Evolutionary conservation across 495 filamentous ascomycete genomes (phyloP).

Genomic region (Aspergillus sclerotioniger): DNA sequence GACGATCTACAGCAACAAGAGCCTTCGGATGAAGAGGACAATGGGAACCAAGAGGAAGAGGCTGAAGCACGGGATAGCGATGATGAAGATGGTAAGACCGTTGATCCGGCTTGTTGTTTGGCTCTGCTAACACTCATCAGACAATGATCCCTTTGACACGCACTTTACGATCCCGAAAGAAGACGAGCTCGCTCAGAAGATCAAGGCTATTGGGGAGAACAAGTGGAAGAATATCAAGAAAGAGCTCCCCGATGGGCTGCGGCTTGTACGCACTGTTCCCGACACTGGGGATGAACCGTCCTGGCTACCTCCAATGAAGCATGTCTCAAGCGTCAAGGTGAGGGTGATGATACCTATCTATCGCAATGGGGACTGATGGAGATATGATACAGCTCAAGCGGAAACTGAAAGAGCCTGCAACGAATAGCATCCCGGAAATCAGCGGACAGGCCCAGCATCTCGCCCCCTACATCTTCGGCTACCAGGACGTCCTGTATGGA

Average conservation of each 20-base stretch:
- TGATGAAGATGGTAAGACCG: slow-evolving; percentile 33
- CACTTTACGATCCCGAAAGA: slow-evolving; percentile 71
- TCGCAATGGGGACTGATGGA: background rate
- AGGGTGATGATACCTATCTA: slow-evolving; percentile 2
- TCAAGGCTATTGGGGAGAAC: slow-evolving; percentile 52
- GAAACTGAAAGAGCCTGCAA: slow-evolving; percentile 38
- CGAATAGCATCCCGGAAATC: slow-evolving; percentile 34
- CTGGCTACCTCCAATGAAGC: slow-evolving; percentile 37
- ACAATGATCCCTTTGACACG: slow-evolving; percentile 70
- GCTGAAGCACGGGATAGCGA: slow-evolving; percentile 45
- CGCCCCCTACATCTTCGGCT: slow-evolving; percentile 58
- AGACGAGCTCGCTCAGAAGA: slow-evolving; percentile 47
- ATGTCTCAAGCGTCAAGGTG: slow-evolving; percentile 39
- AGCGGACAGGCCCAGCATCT: slow-evolving; percentile 33
- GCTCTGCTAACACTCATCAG: slow-evolving; percentile 24
- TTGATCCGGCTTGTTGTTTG: background rate
- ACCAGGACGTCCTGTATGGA: slow-evolving; percentile 78
- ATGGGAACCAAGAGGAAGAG: slow-evolving; percentile 29
- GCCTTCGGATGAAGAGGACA: slow-evolving; percentile 46
- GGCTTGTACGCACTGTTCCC: slow-evolving; percentile 40
- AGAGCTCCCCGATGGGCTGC: slow-evolving; percentile 45
- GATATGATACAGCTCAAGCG: slow-evolving; percentile 40
- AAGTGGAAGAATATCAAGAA: slow-evolving; percentile 55
- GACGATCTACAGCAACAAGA: slow-evolving; percentile 37
- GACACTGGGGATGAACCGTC: slow-evolving; percentile 28